These are phyloP conservation scores for Fusarium tricinctum DNA, from an alignment of 2,329 filamentous ascomycete species.

Conservation along the genomic window DNA sequence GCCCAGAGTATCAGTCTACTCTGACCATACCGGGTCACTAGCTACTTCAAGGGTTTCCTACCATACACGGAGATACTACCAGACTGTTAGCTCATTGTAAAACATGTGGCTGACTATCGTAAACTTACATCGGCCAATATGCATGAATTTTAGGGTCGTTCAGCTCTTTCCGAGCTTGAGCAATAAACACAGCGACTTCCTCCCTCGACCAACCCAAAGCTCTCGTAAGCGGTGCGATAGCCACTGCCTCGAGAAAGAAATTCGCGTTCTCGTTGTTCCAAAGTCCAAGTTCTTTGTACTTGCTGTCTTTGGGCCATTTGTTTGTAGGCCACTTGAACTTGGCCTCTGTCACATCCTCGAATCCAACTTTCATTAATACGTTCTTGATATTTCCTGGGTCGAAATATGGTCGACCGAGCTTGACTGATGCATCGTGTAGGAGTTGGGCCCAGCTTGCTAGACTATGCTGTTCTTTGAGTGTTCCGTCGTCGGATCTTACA, in stretches of 20 bases:
- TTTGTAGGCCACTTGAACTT: slow-evolving; percentile 34
- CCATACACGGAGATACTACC: slow-evolving; percentile 21
- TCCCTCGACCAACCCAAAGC: slow-evolving; percentile 27
- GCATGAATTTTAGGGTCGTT: slow-evolving; percentile 25
- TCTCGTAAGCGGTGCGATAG: slow-evolving; percentile 23
- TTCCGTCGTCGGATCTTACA: slow-evolving; percentile 7
- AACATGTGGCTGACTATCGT: accelerated
- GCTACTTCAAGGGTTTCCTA: not conserved
- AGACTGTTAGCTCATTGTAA: not conserved
- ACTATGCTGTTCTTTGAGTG: not conserved
- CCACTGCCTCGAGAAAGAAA: slow-evolving; percentile 5
- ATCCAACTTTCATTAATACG: slow-evolving; percentile 10
- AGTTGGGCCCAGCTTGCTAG: slow-evolving; percentile 8
- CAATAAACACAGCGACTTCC: slow-evolving; percentile 25
- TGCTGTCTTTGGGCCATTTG: slow-evolving; percentile 27
- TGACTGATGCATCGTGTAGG: slow-evolving; percentile 19
- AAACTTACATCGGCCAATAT: slow-evolving; percentile 36
- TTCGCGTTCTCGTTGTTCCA: slow-evolving; percentile 31
- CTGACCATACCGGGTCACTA: no score
- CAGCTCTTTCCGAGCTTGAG: slow-evolving; percentile 23
- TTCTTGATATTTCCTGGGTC: slow-evolving; percentile 2
- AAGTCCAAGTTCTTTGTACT: slow-evolving; percentile 25
- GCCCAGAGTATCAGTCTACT: no score
- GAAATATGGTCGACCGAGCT: slow-evolving; percentile 19
- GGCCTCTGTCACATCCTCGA: slow-evolving; percentile 3